Percentiles rank a stretch among this genome's conserved stretches.
Evolutionary conservation across 345 rosid genomes (phyloP).

Genomic region (Syzygium grande): DNA sequence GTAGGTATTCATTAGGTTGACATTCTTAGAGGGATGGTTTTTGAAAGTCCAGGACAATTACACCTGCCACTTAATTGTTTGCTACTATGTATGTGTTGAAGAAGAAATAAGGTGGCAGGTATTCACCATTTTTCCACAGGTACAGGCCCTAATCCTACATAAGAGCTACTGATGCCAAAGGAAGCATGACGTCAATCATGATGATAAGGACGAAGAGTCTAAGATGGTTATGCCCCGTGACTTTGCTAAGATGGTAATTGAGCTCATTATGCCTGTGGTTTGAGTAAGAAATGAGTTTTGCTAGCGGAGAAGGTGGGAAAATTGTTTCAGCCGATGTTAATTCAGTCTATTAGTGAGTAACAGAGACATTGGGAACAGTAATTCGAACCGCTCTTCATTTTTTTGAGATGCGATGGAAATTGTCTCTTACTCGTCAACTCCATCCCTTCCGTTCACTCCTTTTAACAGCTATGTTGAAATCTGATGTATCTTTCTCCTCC

Average conservation of each 20-base stretch:
- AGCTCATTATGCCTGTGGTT: constrained; percentile 88
- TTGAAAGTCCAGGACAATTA: constrained; percentile 75
- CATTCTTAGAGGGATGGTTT: constrained; percentile 91
- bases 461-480: background rate
- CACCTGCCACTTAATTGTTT: constrained; percentile 63
- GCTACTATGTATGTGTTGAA: constrained; percentile 90
- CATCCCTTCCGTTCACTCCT: background rate
- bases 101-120: constrained; percentile 98
- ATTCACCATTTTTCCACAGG: constrained; percentile 82
- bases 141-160: constrained; percentile 93
- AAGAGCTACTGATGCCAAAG: constrained; percentile 97
- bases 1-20: constrained; percentile 82
- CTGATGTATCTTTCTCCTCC: background rate
- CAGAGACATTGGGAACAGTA: background rate
- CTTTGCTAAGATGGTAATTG: constrained; percentile 81
- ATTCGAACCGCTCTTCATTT: constrained; percentile 10
- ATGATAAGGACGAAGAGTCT: constrained; percentile 87
- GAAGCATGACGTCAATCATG: constrained; percentile 69
- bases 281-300: constrained; percentile 97
- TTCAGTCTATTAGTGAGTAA: constrained; percentile 69
- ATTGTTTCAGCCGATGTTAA: constrained; percentile 95
- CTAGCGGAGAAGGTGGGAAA: constrained; percentile 93
- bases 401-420: constrained; percentile 1
- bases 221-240: constrained; percentile 99
- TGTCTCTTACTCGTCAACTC: background rate